These are phyloP conservation scores for Saccharomycopsis crataegensis DNA, from an alignment of 1,139 yeast genomes.

Conservation along the genomic window DNA sequence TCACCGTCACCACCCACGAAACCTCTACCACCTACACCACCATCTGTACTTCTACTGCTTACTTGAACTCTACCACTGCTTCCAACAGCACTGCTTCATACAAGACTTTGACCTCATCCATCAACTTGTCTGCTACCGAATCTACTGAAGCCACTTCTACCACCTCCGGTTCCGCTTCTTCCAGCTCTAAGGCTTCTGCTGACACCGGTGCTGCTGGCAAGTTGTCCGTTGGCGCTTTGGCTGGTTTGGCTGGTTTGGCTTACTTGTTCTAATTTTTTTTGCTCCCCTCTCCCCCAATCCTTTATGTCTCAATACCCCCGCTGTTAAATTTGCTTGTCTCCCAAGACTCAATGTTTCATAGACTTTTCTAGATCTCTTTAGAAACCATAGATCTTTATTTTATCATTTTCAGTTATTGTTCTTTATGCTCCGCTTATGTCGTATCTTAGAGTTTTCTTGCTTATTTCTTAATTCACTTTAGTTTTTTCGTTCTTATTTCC, in stretches of 20 bases:
- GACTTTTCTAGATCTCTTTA: too few species aligned
- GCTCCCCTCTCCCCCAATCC: neutral
- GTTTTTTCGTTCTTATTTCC: too few species aligned
- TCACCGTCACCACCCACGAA: conserved; percentile 10
- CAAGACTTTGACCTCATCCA: neutral
- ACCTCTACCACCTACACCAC: conserved; percentile 11
- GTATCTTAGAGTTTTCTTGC: too few species aligned
- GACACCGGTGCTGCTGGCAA: conserved; percentile 4
- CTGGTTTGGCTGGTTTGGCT: conserved; percentile 7
- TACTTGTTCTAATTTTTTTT: conserved; percentile 8
- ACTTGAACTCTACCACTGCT: conserved; percentile 1
- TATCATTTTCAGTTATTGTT: too few species aligned
- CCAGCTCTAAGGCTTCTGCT: neutral
- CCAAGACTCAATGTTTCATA: too few species aligned
- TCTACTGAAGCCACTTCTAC: neutral
- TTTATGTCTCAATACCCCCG: neutral
- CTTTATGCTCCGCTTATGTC: too few species aligned
- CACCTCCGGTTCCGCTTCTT: conserved; percentile 1
- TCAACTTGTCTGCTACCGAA: neutral
- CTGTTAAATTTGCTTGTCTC: too few species aligned
- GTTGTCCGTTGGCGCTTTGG: conserved; percentile 8
- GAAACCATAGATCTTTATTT: too few species aligned
- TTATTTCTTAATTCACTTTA: too few species aligned
- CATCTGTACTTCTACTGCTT: conserved; percentile 10
- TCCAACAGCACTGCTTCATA: neutral